A percentile compares a stretch with the other conserved stretches of the same genome.
Evolutionary conservation across 805 yeast genomes (phyloP).

Genomic region (Priceomyces medius): DNA sequence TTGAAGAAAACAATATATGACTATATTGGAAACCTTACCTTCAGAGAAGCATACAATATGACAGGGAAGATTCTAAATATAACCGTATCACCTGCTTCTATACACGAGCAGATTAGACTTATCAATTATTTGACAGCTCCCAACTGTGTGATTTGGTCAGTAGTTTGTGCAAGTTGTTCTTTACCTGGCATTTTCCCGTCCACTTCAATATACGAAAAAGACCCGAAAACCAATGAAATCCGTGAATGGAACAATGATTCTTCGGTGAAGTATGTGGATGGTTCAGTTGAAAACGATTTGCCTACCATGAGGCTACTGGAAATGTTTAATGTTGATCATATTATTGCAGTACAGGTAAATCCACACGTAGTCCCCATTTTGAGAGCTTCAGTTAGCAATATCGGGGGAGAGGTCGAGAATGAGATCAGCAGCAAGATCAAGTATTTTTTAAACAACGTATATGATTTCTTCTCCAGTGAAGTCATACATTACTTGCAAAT

Average conservation of each 20-base stretch:
- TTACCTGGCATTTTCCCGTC: conserved; percentile 91
- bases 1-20: conserved; percentile 71
- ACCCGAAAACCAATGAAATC: conserved; percentile 65
- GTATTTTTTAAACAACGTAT: conserved; percentile 50
- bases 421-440: conserved; percentile 57
- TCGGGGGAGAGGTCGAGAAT: conserved; percentile 67
- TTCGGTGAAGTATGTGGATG: conserved; percentile 84
- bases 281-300: conserved; percentile 91
- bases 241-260: conserved; percentile 80
- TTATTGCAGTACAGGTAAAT: conserved; percentile 95
- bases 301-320: conserved; percentile 90
- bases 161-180: conserved; percentile 91
- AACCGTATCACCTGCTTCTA: conserved; percentile 88
- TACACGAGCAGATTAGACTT: conserved; percentile 86
- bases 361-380: conserved; percentile 93
- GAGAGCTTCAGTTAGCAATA: conserved; percentile 62
- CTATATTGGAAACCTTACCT: conserved; percentile 85
- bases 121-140: conserved; percentile 80
- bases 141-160: conserved; percentile 80
- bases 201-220: conserved; percentile 79
- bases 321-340: conserved; percentile 96
- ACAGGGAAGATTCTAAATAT: conserved; percentile 92
- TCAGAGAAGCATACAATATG: conserved; percentile 90
- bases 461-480: conserved; percentile 65
- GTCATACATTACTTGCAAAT: conserved; percentile 74